phyloP scores from a whole-genome alignment of 2,329 filamentous ascomycete genomes.

The Aureobasidium melanogenum region DNA sequence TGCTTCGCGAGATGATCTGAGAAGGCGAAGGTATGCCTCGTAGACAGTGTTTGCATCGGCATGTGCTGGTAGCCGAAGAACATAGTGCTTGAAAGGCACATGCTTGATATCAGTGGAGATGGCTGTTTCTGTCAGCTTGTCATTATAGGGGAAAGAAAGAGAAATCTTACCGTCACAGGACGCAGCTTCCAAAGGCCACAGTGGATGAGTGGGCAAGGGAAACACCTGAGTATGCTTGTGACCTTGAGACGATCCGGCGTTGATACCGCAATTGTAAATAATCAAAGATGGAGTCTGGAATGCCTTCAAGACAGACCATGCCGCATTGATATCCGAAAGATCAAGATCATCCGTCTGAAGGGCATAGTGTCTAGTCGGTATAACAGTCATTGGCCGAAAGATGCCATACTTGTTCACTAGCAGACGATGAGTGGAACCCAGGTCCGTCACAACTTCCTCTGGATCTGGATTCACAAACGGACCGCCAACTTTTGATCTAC shows the following conservation, averaged over 20 bases:
- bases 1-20: not conserved
- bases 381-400: constrained; percentile 28
- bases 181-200: constrained; percentile 17
- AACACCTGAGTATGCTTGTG: constrained; percentile 40
- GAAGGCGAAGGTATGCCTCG: constrained; percentile 16
- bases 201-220: constrained; percentile 21
- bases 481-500: constrained; percentile 6
- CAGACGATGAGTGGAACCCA: constrained; percentile 25
- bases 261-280: constrained; percentile 39
- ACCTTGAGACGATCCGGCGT: constrained; percentile 34
- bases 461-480: constrained; percentile 12
- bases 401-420: constrained; percentile 32
- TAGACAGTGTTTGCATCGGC: constrained; percentile 12
- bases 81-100: constrained; percentile 13
- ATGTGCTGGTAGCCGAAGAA: not conserved
- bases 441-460: constrained; percentile 20
- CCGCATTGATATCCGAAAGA: constrained; percentile 27
- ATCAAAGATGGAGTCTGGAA: constrained; percentile 26
- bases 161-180: constrained; percentile 4
- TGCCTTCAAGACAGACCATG: constrained; percentile 28
- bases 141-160: not conserved
- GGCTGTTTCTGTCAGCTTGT: not conserved
- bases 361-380: constrained; percentile 32
- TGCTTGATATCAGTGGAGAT: not conserved
- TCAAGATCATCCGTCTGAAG: constrained; percentile 32